A percentile compares a stretch with the other conserved stretches of the same genome.
Conservation (phyloP, 768 basidiomycete species). For the Boletus bicolor region DNA sequence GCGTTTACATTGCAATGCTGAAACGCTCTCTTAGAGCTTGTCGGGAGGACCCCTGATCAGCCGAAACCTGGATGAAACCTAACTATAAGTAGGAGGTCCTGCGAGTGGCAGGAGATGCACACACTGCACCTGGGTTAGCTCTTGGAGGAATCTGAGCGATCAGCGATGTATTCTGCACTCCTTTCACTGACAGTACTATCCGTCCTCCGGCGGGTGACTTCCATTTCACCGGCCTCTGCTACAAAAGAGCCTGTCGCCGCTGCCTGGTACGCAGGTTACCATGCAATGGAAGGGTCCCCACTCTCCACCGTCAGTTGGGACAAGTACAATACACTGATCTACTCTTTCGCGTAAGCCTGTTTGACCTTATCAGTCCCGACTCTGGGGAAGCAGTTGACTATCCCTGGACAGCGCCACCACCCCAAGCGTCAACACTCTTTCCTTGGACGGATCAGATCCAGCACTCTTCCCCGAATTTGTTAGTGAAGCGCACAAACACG, state of each 20-base stretch:
- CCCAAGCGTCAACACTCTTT: slow-evolving; percentile 29
- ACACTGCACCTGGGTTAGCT: background rate
- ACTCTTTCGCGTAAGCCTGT: slow-evolving; percentile 57
- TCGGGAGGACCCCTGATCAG: background rate
- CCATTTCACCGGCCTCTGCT: background rate
- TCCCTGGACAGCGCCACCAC: slow-evolving; percentile 31
- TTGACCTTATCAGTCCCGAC: no score
- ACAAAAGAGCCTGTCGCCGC: slow-evolving; percentile 37
- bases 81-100: background rate
- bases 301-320: slow-evolving; percentile 58
- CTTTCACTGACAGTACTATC: slow-evolving; percentile 3
- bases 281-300: slow-evolving; percentile 48
- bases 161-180: background rate
- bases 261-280: slow-evolving; percentile 70
- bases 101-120: background rate
- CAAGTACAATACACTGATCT: slow-evolving; percentile 67
- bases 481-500: slow-evolving; percentile 34
- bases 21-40: background rate
- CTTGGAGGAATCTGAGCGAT: no score
- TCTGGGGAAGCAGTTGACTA: background rate
- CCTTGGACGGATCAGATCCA: slow-evolving; percentile 42
- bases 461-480: slow-evolving; percentile 58
- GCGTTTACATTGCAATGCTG: background rate
- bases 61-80: no score
- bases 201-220: background rate